These are phyloP conservation scores for Neurospora sp. DNA, from an alignment of 495 filamentous ascomycete species.

Conservation along the genomic window DNA sequence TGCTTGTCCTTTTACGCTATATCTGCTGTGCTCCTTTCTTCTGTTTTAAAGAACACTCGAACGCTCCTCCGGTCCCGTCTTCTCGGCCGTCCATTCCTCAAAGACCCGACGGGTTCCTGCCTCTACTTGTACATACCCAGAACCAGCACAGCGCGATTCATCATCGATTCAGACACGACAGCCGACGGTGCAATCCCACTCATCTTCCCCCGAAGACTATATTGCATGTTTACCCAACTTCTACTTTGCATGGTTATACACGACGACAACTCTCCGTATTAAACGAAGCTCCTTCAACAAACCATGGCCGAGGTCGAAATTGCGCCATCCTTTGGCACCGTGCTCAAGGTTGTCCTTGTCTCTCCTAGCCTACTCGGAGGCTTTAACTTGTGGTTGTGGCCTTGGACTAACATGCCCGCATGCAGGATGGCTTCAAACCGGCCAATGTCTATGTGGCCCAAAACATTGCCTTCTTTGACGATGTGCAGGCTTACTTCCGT, in stretches of 20 bases:
- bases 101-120: not conserved
- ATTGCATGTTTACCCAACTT: constrained; percentile 4
- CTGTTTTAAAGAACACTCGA: not conserved
- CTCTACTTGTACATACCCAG: not conserved
- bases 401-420: constrained; percentile 5
- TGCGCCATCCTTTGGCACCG: constrained; percentile 74
- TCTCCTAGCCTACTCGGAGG: not conserved
- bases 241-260: constrained; percentile 17
- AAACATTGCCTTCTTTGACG: constrained; percentile 90
- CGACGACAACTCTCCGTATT: not conserved
- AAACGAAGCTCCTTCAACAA: not conserved
- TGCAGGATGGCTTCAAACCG: constrained; percentile 85
- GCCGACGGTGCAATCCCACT: not conserved
- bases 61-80: not conserved
- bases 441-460: constrained; percentile 85
- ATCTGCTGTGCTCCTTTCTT: not conserved
- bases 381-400: not conserved
- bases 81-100: not conserved
- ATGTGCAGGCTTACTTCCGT: constrained; percentile 94
- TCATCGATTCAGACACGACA: not conserved
- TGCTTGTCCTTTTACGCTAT: not conserved
- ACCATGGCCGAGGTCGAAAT: constrained; percentile 66
- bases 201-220: not conserved
- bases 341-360: constrained; percentile 64
- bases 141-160: not conserved